Percentiles rank a stretch among this genome's conserved stretches.
These are phyloP conservation scores for Holtermanniella nyarrowii DNA, from an alignment of 768 basidiomycete species.

Conservation along the genomic window DNA sequence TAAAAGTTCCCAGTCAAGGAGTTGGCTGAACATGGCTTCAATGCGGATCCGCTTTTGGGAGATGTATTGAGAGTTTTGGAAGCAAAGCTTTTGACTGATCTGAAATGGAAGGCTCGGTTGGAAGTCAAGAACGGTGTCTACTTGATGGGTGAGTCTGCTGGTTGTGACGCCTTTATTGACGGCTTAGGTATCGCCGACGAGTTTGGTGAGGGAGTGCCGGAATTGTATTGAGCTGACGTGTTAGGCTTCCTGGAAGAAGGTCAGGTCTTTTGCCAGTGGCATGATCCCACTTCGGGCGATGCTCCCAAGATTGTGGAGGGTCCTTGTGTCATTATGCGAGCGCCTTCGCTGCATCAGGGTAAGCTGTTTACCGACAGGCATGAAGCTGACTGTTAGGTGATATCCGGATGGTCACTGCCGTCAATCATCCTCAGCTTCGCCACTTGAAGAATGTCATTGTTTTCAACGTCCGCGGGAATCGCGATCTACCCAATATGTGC, in stretches of 20 bases:
- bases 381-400: conserved; percentile 4
- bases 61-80: conserved; percentile 13
- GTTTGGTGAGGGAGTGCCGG: conserved; percentile 3
- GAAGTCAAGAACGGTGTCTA: conserved; percentile 16
- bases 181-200: background rate
- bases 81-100: conserved; percentile 9
- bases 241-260: conserved; percentile 8
- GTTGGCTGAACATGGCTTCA: conserved; percentile 12
- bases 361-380: background rate
- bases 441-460: conserved; percentile 18
- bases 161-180: background rate
- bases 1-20: conserved; percentile 12
- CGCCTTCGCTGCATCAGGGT: conserved; percentile 17
- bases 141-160: conserved; percentile 9
- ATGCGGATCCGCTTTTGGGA: conserved; percentile 10
- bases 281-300: conserved; percentile 2
- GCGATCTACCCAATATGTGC: conserved; percentile 15
- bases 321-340: conserved; percentile 9
- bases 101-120: conserved; percentile 17
- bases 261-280: conserved; percentile 15
- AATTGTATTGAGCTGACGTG: conserved; percentile 3
- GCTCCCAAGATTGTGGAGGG: conserved; percentile 5
- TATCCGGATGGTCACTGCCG: conserved; percentile 13
- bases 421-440: conserved; percentile 11
- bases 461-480: conserved; percentile 9